These are phyloP conservation scores for Colletotrichum endophyticum DNA, from an alignment of 2,329 filamentous ascomycete genomes.

Conservation along the genomic window DNA sequence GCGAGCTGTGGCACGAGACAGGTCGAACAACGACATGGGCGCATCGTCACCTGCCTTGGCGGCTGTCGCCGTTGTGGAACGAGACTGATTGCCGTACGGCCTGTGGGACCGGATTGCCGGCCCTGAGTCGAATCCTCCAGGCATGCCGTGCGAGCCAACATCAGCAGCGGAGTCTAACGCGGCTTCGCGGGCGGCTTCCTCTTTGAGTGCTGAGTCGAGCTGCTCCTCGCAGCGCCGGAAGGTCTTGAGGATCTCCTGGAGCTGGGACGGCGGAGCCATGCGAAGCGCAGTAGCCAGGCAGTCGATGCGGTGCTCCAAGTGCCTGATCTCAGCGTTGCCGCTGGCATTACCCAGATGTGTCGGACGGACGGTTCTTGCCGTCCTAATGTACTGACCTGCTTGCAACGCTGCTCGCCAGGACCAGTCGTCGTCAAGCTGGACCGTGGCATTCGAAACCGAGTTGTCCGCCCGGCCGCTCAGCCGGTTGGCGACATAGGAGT, in stretches of 20 bases:
- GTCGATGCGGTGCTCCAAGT: constrained; percentile 82
- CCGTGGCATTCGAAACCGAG: constrained; percentile 28
- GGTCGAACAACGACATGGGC: constrained; percentile 69
- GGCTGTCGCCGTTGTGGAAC: constrained; percentile 34
- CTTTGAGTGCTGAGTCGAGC: constrained; percentile 67
- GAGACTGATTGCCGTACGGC: constrained; percentile 20
- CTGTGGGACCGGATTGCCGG: constrained; percentile 37
- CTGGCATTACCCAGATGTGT: constrained; percentile 66
- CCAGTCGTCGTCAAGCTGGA: constrained; percentile 59
- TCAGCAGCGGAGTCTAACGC: constrained; percentile 72
- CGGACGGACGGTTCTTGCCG: constrained; percentile 55
- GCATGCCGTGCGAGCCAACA: constrained; percentile 56
- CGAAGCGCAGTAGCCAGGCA: constrained; percentile 78
- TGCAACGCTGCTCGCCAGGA: constrained; percentile 81
- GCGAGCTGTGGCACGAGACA: constrained; percentile 65
- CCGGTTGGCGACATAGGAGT: constrained; percentile 80
- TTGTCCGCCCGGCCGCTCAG: constrained; percentile 48
- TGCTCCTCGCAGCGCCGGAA: constrained; percentile 83
- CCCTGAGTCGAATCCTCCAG: constrained; percentile 55
- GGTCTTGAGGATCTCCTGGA: constrained; percentile 76
- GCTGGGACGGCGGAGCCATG: constrained; percentile 70
- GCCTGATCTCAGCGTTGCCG: constrained; percentile 67
- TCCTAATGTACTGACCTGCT: constrained; percentile 75
- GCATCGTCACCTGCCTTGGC: constrained; percentile 58
- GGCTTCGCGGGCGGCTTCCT: constrained; percentile 72